phyloP scores from a whole-genome alignment of 2,329 filamentous ascomycete species.

The Diplocarpon mali region DNA sequence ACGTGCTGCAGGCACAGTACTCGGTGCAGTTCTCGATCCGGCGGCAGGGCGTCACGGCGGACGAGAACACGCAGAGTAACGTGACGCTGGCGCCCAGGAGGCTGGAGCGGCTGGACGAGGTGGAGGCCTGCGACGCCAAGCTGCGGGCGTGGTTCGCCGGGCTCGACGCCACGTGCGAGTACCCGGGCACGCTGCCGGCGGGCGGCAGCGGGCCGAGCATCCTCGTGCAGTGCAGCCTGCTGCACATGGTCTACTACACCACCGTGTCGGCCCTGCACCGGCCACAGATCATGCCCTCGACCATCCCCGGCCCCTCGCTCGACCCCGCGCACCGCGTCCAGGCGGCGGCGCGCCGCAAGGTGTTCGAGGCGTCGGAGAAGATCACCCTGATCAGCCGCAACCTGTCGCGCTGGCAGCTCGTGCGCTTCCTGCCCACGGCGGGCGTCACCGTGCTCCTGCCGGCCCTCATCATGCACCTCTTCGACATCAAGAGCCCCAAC shows the following conservation, averaged over 20 bases:
- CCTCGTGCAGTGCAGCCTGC: constrained; percentile 66
- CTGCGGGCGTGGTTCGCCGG: constrained; percentile 66
- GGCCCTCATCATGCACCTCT: constrained; percentile 84
- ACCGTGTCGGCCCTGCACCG: constrained; percentile 84
- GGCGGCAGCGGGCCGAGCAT: constrained; percentile 46
- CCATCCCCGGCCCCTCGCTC: constrained; percentile 43
- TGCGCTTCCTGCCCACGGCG: constrained; percentile 74
- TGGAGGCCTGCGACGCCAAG: constrained; percentile 68
- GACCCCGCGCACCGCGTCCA: constrained; percentile 58
- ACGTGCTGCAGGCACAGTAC: constrained; percentile 84
- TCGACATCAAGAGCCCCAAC: constrained; percentile 81
- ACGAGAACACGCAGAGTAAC: constrained; percentile 56
- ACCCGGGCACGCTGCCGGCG: constrained; percentile 46
- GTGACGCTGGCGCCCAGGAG: constrained; percentile 93
- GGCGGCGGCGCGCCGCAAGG: constrained; percentile 70
- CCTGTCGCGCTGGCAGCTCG: constrained; percentile 60
- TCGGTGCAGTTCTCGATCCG: constrained; percentile 64
- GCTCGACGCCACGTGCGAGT: constrained; percentile 61
- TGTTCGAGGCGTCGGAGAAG: constrained; percentile 71
- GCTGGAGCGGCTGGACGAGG: constrained; percentile 65
- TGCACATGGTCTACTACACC: constrained; percentile 91
- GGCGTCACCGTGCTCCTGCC: constrained; percentile 85
- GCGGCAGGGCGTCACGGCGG: constrained; percentile 66
- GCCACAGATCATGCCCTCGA: constrained; percentile 67
- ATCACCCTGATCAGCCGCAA: constrained; percentile 78